Evolutionary conservation across 176 grass and related monocot genomes (phyloP), one percentile per base, ranked within the genome.

Genomic region (Lolium multiflorum): DNA sequence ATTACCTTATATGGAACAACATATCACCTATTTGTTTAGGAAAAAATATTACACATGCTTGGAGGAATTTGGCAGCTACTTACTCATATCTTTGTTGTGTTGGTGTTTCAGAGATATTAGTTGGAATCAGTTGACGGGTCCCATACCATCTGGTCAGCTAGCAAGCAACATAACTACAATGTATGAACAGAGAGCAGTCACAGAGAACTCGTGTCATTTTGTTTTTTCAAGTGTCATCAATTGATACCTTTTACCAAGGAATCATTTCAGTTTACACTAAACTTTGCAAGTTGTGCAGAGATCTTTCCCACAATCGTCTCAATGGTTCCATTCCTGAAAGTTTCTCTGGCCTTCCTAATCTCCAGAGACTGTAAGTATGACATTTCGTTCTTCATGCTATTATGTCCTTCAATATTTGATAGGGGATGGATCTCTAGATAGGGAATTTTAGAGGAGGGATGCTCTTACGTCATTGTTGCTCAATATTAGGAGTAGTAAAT

Each of bases 41-140:
- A 79, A 11, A 74, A 47, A 41, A 68, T 78, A 17, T 81, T 77
- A 9, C 6, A 1, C 31, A 18, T 77, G 21, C 26, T 58, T 63
- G 73, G n/a, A 25, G 31, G 81, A 83, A 63, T 77, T 44, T 83
- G 39, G 9, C 43, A 28, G 16, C 38, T 74, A 48, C 12, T 71
- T 89, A 6, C 82, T 79, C 61, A 88, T 9, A 61, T 88, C n/a
- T 74, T 86, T 60, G 22, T 75, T 43, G 28, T 73, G 6, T 69
- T 78, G 71, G 17, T 84, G 74, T 90, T 86, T 84, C 88, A 95
- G 90, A 84, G 93, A 95, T 88, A 83, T 95, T 88, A 92, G 93
- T 87, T 84, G 88, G 90, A 95, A 95, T 82, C 83, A 82, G 63
- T 92, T 92, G 64, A 87, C 10, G 12, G 93, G 93, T 87, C 44